Conservation (phyloP, 371 early-diverging fungal species). For the Mycotypha africana region DNA sequence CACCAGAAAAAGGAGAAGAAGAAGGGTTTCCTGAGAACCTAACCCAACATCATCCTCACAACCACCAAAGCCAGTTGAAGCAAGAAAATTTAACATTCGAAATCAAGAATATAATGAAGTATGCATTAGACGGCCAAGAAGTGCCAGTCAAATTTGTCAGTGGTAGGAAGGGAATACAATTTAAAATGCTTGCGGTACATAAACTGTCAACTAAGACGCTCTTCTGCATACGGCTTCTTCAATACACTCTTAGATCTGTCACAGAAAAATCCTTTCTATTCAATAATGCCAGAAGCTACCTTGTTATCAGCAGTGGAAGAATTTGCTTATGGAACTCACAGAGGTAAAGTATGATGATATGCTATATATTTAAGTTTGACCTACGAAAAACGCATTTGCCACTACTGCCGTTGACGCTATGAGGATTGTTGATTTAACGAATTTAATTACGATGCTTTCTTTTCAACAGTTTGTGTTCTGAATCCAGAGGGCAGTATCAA, state of each 20-base stretch:
- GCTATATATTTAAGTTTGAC: background rate
- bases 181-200: background rate
- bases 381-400: no score
- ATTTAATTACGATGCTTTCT: no score
- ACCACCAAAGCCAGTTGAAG: background rate
- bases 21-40: background rate
- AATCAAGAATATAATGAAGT: conserved; percentile 53
- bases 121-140: conserved; percentile 45
- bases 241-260: conserved; percentile 67
- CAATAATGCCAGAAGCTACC: conserved; percentile 71
- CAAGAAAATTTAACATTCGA: conserved; percentile 26
- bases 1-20: background rate
- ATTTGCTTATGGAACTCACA: conserved; percentile 74
- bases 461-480: conserved; percentile 54
- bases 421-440: no score
- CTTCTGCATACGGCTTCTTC: no score
- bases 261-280: conserved; percentile 80
- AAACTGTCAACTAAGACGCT: no score
- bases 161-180: conserved; percentile 17
- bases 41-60: background rate
- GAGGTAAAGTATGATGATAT: conserved; percentile 35
- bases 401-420: no score
- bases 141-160: conserved; percentile 64
- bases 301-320: conserved; percentile 67
- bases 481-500: conserved; percentile 39